A percentile compares a stretch with the other conserved stretches of the same genome.
Conservation (phyloP, 257 asterid genomes). For the Scutellaria minor region DNA sequence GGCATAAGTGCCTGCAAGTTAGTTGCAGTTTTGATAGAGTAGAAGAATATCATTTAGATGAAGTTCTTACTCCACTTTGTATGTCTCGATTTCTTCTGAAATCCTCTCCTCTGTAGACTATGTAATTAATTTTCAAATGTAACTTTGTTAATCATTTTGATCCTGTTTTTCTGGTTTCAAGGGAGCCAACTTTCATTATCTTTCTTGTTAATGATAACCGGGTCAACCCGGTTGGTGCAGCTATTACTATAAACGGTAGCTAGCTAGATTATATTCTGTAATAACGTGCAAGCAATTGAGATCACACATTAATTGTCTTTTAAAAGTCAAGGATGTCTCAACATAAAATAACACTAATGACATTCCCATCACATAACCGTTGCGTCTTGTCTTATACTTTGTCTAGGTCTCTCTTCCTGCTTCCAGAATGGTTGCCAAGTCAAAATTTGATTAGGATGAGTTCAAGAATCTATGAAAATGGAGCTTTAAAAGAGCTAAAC, state of each 20-base stretch:
- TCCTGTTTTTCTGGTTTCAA: not conserved
- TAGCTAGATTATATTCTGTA: not conserved
- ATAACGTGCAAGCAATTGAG: slow-evolving; percentile 32
- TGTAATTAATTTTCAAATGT: slow-evolving; percentile 31
- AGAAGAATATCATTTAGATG: slow-evolving; percentile 27
- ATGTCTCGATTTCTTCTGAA: slow-evolving; percentile 18
- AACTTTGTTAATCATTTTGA: not conserved
- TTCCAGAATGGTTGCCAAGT: not conserved
- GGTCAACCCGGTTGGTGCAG: slow-evolving; percentile 8
- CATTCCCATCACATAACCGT: not conserved
- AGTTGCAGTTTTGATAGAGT: slow-evolving; percentile 40
- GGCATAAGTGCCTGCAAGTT: not conserved
- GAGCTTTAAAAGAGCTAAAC: not conserved
- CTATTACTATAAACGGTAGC: not conserved
- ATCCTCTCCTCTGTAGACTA: slow-evolving; percentile 12
- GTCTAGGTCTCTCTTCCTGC: not conserved
- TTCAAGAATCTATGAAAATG: not conserved
- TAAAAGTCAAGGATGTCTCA: no score
- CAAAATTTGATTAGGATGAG: not conserved
- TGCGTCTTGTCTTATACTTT: slow-evolving; percentile 3
- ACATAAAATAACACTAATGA: not conserved
- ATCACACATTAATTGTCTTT: not conserved
- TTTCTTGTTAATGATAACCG: not conserved
- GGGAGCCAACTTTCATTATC: not conserved
- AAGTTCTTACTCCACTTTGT: slow-evolving; percentile 5